Base-by-base conservation (phyloP, 169 alveolate genomes). In the Eimeria acervulina region DNA sequence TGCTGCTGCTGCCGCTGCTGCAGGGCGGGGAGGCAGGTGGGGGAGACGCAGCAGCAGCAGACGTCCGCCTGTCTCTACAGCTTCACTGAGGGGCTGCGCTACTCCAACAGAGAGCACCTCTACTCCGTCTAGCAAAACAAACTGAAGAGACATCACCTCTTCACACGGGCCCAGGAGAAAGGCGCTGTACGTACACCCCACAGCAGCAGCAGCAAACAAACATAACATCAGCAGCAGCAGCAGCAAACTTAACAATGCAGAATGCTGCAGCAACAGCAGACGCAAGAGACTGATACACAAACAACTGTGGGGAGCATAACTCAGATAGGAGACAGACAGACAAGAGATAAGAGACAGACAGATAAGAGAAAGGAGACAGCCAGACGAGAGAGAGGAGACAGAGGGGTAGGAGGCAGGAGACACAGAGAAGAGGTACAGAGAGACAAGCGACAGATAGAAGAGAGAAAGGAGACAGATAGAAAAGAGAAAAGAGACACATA, bases 41-140 rank as follows among this genome's bases (percentile, higher is more conserved):
- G 95, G 95, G n/a, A 92, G 51, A 38, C 87, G 83, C 78, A 92
- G 83, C 61, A 92, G 95, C 61, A 74, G 70, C 38, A 92, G 52
- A 6, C 95, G 38, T 7, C 95, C 95, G 38, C 81, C 55, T 36
- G 91, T 23, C 47, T 74, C 95, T 19, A 92, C 70, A 2, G 19
- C 47, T 42, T 92, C 95, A 6, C 91, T 47, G 38, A 92, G 95
- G 7, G 81, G 90, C 63, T 51, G 91, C 6, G 81, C 90, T n/a
- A 78, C 95, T 2, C 95, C 95, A 1, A 74, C 92, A 17, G 92
- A 85, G 36, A 92, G 63, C 52, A 51, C 47, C 70, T 92, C 95
- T 23, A 76, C 51, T 33, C 31, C 70, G 38, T 92, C 95, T 44
- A 92, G 47, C 17, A 31, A 7, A 23, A 92, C 84, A 68, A 92